phyloP scores from a whole-genome alignment of 805 yeast species.

The Candida manassasensis region DNA sequence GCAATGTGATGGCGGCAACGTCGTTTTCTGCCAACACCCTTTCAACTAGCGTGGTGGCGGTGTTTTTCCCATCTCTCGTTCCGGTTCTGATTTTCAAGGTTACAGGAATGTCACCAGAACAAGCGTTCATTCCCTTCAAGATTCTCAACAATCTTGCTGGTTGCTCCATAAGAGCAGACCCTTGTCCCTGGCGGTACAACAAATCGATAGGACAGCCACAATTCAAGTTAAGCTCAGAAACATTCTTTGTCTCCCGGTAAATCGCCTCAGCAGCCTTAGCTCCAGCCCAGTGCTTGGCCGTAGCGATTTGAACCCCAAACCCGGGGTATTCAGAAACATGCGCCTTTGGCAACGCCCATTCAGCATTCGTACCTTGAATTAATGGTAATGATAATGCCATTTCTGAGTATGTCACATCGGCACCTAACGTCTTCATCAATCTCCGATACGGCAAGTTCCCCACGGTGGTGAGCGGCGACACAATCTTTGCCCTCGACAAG shows the following conservation, averaged over 20 bases:
- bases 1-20: conserved; percentile 86
- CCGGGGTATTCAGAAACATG: conserved; percentile 79
- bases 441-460: conserved; percentile 96
- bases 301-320: conserved; percentile 90
- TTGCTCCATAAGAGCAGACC: conserved; percentile 87
- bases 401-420: conserved; percentile 90
- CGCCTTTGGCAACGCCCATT: conserved; percentile 96
- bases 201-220: conserved; percentile 98
- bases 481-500: conserved; percentile 70
- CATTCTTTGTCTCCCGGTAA: conserved; percentile 49
- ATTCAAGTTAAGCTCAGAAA: conserved; percentile 85
- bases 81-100: conserved; percentile 94
- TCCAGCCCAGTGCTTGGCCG: conserved; percentile 90
- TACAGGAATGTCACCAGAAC: conserved; percentile 85
- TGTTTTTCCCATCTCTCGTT: conserved; percentile 74
- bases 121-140: conserved; percentile 82
- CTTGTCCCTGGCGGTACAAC: conserved; percentile 91
- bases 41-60: conserved; percentile 74
- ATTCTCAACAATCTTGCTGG: conserved; percentile 77
- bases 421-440: conserved; percentile 84
- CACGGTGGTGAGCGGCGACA: conserved; percentile 95
- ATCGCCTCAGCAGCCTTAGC: conserved; percentile 86
- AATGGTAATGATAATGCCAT: conserved; percentile 90
- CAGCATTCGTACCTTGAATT: conserved; percentile 85
- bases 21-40: conserved; percentile 74